Evolutionary conservation across 805 yeast genomes (phyloP), one percentile per base, ranked within the genome.

Genomic region (Candida pini): DNA sequence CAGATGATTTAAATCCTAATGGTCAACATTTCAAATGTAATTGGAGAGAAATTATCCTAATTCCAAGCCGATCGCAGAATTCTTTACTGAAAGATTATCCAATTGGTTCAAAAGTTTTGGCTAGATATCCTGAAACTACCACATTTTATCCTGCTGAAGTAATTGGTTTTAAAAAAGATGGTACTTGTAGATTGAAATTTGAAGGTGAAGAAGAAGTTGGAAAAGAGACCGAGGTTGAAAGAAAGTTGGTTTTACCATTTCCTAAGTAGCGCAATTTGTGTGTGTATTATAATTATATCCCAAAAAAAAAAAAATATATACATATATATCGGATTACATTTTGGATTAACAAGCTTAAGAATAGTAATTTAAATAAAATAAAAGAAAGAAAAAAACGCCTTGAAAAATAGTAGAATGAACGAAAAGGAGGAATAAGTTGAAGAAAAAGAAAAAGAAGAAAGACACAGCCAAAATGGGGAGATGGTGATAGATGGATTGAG

Each of bases 191-290:
- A 44, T 66, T 92, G 36, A 75, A 76, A 50, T 92, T 92, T 51
- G 97, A 90, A 46, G 98, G 97, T 8, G 99, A 92, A 56, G 98
- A 92, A 54, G 98, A 92, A 50, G 95, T 78, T 1, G 89, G 85
- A 30, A 92, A 90, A 55, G 96, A 90, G 54, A 92, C 97, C 0
- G 95, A 88, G 49, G 97, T 92, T 4, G 85, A 78, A 35, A 69
- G 97, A 47, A 64, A 88, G 35, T 68, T 84, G 36, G 98, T 92
- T 4, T 65, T 92, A 30, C 89, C 92, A 8, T 78, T 67, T 45
- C 90, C 90, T 5, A n/a, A n/a, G n/a, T n/a, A n/a, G n/a, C n/a
- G n/a, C n/a, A n/a, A n/a, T n/a, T n/a, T n/a, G n/a, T n/a, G n/a
- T n/a, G n/a, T n/a, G n/a, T n/a, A n/a, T n/a, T n/a, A n/a, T n/a